These are phyloP conservation scores for Xerocomellus chrysenteron DNA, from an alignment of 768 basidiomycete genomes.

Conservation along the genomic window DNA sequence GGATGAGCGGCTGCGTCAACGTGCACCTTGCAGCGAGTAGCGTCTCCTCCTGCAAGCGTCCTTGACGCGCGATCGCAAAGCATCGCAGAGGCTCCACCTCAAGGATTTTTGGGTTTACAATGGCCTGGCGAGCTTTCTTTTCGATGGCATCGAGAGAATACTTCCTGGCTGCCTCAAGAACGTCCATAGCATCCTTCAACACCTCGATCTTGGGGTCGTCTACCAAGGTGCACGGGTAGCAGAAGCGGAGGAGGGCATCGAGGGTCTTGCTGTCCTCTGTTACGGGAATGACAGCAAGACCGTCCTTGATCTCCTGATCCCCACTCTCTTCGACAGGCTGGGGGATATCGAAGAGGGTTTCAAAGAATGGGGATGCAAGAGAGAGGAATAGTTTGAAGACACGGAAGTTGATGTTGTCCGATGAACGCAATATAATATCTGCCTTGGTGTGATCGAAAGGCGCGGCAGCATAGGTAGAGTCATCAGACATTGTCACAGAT, in stretches of 20 bases:
- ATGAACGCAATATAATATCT: slow-evolving; percentile 24
- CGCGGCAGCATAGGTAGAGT: slow-evolving; percentile 3
- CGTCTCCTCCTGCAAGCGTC: slow-evolving; percentile 21
- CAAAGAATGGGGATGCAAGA: slow-evolving; percentile 35
- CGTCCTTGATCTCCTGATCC: slow-evolving; percentile 17
- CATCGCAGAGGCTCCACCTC: slow-evolving; percentile 25
- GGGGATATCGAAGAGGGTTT: slow-evolving; percentile 31
- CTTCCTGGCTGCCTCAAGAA: slow-evolving; percentile 17
- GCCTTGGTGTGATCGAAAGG: slow-evolving; percentile 22
- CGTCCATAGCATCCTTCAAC: neutral
- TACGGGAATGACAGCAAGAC: slow-evolving; percentile 17
- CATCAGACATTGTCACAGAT: neutral
- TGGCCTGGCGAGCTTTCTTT: slow-evolving; percentile 13
- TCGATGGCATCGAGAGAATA: slow-evolving; percentile 15
- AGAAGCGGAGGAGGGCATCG: slow-evolving; percentile 25
- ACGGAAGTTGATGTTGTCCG: slow-evolving; percentile 28
- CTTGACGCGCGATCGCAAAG: slow-evolving; percentile 31
- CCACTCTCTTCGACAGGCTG: slow-evolving; percentile 14
- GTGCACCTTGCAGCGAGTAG: slow-evolving; percentile 28
- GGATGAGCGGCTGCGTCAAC: slow-evolving; percentile 8
- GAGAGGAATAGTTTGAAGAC: slow-evolving; percentile 32
- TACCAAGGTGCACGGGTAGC: slow-evolving; percentile 20
- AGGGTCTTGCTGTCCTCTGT: slow-evolving; percentile 22
- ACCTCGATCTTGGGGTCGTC: slow-evolving; percentile 14
- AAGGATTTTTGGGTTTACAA: slow-evolving; percentile 20